phyloP scores from a whole-genome alignment of 139 green algal genomes.

The Pycnococcus provasolii region DNA sequence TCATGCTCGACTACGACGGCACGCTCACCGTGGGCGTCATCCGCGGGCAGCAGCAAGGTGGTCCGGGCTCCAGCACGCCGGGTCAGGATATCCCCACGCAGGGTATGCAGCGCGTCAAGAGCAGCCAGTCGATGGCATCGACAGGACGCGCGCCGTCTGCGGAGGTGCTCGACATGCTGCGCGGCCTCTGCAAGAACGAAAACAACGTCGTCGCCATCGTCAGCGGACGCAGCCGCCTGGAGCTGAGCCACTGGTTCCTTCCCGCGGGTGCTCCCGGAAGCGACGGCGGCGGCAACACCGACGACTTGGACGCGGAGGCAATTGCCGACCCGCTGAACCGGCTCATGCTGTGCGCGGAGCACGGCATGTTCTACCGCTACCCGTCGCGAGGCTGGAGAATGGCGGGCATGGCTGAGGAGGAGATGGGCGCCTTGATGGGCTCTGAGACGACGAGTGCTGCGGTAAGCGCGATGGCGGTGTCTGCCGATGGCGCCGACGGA shows the following conservation, averaged over 20 bases:
- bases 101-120: too few relatives aligned
- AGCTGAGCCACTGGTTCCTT: constrained; percentile 75
- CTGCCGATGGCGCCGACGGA: too few relatives aligned
- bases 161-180: constrained; percentile 45
- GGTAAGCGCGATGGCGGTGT: too few relatives aligned
- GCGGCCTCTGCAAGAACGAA: constrained; percentile 52
- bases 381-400: constrained; percentile 4
- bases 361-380: constrained; percentile 10
- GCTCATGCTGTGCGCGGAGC: constrained; percentile 11
- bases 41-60: neutral
- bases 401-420: constrained; percentile 5
- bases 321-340: neutral
- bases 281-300: neutral
- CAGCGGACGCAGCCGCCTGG: constrained; percentile 52
- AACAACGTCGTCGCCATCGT: constrained; percentile 84
- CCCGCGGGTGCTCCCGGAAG: neutral
- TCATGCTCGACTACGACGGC: constrained; percentile 96
- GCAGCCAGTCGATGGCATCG: too few relatives aligned
- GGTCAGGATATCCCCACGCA: too few relatives aligned
- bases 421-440: neutral
- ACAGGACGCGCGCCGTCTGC: neutral
- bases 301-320: neutral
- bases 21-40: constrained; percentile 59
- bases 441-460: too few relatives aligned
- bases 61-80: too few relatives aligned